Conservation (phyloP, 2,329 filamentous ascomycete species). For the Colletotrichum tropicicola region DNA sequence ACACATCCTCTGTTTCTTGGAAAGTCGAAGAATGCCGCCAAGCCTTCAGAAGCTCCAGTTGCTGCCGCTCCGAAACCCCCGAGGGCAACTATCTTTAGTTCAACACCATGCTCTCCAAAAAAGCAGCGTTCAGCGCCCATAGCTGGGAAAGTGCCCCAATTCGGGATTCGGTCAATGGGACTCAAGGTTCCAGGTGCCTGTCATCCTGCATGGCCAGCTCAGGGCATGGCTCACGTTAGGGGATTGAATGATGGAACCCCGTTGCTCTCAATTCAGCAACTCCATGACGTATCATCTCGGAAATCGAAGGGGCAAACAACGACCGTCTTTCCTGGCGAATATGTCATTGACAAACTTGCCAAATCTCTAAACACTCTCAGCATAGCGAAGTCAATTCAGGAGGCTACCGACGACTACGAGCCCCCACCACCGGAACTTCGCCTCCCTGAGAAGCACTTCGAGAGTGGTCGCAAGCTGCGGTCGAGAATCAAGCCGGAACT, state of each 20-base stretch:
- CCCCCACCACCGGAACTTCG: slow-evolving; percentile 59
- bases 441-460: slow-evolving; percentile 64
- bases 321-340: slow-evolving; percentile 50
- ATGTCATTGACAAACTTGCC: slow-evolving; percentile 46
- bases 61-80: slow-evolving; percentile 30
- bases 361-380: slow-evolving; percentile 50
- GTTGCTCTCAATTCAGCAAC: neutral
- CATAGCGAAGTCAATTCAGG: slow-evolving; percentile 41
- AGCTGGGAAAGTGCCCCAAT: slow-evolving; percentile 47
- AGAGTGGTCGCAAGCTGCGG: slow-evolving; percentile 65
- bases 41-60: slow-evolving; percentile 31
- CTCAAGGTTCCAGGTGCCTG: slow-evolving; percentile 72
- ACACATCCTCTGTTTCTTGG: slow-evolving; percentile 55
- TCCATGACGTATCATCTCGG: slow-evolving; percentile 36
- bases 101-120: slow-evolving; percentile 63
- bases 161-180: slow-evolving; percentile 53
- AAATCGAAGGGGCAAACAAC: slow-evolving; percentile 62
- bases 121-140: slow-evolving; percentile 43
- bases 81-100: slow-evolving; percentile 56
- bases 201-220: slow-evolving; percentile 77
- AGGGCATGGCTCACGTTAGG: slow-evolving; percentile 71
- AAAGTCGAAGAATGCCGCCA: slow-evolving; percentile 28
- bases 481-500: slow-evolving; percentile 57
- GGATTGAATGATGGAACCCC: slow-evolving; percentile 40
- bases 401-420: slow-evolving; percentile 49